Evolutionary conservation across 2,329 filamentous ascomycete species (phyloP).

Genomic region (Apiospora sp.): DNA sequence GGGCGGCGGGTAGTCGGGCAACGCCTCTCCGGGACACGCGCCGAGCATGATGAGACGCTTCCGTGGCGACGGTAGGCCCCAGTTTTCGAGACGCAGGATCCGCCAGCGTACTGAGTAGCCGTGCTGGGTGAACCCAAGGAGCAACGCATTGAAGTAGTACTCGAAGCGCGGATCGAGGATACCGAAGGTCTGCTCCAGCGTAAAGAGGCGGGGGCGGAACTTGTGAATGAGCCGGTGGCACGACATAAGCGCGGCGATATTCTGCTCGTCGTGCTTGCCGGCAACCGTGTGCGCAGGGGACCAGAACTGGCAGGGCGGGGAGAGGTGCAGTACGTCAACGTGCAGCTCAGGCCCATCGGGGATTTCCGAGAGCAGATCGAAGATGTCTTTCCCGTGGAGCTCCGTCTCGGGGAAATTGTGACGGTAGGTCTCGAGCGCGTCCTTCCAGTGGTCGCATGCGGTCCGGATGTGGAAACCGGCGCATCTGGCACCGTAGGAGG

Average conservation of each 20-base stretch:
- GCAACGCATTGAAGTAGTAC: slow-evolving; percentile 64
- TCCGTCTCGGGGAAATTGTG: slow-evolving; percentile 63
- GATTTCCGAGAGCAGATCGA: slow-evolving; percentile 54
- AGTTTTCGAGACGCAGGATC: slow-evolving; percentile 60
- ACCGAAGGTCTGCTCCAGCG: slow-evolving; percentile 81
- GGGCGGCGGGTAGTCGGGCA: slow-evolving; percentile 70
- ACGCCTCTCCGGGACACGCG: slow-evolving; percentile 71
- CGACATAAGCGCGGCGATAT: slow-evolving; percentile 66
- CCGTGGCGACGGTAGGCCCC: slow-evolving; percentile 58
- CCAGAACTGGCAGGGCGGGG: slow-evolving; percentile 80
- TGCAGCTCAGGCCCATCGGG: slow-evolving; percentile 41
- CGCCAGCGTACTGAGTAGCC: slow-evolving; percentile 78
- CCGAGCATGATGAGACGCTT: slow-evolving; percentile 65
- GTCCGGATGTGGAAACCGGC: slow-evolving; percentile 65
- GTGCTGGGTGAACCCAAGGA: slow-evolving; percentile 69
- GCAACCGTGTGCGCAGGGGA: slow-evolving; percentile 73
- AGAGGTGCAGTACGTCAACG: slow-evolving; percentile 77
- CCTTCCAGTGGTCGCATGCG: slow-evolving; percentile 68
- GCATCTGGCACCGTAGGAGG: slow-evolving; percentile 59
- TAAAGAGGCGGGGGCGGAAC: slow-evolving; percentile 72
- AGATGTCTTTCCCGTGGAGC: slow-evolving; percentile 57
- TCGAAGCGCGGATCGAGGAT: slow-evolving; percentile 62
- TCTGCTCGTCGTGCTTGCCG: slow-evolving; percentile 69
- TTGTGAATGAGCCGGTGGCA: slow-evolving; percentile 64
- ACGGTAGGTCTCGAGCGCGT: slow-evolving; percentile 65